phyloP scores from a whole-genome alignment of 2,329 filamentous ascomycete genomes.

The Onygenales sp. region DNA sequence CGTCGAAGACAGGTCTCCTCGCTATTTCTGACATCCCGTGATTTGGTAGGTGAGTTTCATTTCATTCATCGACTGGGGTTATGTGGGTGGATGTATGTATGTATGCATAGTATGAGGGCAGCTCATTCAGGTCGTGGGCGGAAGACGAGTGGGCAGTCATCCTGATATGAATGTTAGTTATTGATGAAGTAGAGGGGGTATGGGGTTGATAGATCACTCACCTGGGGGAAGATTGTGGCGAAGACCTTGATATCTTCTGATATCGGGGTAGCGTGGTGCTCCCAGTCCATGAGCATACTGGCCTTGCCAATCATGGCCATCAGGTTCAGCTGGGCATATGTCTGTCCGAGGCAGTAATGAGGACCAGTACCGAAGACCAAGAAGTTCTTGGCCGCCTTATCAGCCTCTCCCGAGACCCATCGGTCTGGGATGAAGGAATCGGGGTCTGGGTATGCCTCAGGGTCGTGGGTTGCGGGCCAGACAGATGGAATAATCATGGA shows the following conservation, averaged over 20 bases:
- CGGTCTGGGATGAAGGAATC: constrained; percentile 84
- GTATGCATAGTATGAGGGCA: constrained; percentile 3
- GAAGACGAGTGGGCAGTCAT: constrained; percentile 5
- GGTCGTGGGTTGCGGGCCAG: constrained; percentile 83
- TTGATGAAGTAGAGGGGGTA: not conserved
- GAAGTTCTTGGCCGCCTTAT: constrained; percentile 90
- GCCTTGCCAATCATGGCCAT: constrained; percentile 87
- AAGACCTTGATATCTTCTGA: constrained; percentile 98
- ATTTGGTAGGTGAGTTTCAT: no score
- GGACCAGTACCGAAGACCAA: constrained; percentile 92
- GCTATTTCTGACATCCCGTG: no score
- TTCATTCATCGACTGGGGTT: no score
- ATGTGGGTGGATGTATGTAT: no score
- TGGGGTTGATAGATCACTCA: constrained; percentile 36
- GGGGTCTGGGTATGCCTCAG: constrained; percentile 82
- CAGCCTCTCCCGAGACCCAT: constrained; percentile 83
- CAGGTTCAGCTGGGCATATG: constrained; percentile 81
- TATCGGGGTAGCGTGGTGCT: constrained; percentile 69
- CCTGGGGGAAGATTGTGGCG: constrained; percentile 94
- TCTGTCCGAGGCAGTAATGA: constrained; percentile 93
- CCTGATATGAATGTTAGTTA: not conserved
- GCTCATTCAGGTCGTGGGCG: constrained; percentile 6
- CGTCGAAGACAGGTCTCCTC: no score
- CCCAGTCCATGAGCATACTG: constrained; percentile 77
- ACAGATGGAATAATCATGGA: constrained; percentile 92